phyloP scores from a whole-genome alignment of 305 asterid genomes.

The Fraxinus greggii region DNA sequence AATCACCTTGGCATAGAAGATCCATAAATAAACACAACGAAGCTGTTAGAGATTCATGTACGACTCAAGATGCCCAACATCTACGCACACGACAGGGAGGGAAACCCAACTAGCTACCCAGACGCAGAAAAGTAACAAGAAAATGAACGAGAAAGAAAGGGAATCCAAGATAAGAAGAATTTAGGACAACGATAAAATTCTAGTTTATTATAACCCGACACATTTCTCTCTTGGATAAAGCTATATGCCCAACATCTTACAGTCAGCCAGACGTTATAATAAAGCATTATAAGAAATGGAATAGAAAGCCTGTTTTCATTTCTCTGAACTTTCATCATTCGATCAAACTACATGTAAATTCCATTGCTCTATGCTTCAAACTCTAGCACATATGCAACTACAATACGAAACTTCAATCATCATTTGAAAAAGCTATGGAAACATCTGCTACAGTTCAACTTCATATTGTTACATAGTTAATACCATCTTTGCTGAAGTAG shows the following conservation, averaged over 20 bases:
- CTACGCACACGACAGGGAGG: background rate
- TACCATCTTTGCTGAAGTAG: background rate
- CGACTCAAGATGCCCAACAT: background rate
- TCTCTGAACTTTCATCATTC: background rate
- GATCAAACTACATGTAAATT: background rate
- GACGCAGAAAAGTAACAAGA: background rate
- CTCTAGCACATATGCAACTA: background rate
- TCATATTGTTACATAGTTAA: background rate
- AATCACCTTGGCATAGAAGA: background rate
- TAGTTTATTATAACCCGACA: background rate
- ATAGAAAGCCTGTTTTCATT: background rate
- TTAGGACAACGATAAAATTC: background rate
- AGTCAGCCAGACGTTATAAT: background rate
- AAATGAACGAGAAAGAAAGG: background rate
- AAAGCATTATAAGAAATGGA: background rate
- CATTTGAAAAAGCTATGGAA: background rate
- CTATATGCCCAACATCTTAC: background rate
- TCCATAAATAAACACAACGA: background rate
- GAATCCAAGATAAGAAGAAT: background rate
- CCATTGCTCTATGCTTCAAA: background rate
- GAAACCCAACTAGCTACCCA: background rate
- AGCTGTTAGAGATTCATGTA: background rate
- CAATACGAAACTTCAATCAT: background rate
- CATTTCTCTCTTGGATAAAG: background rate
- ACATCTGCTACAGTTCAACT: slow-evolving; percentile 1